A percentile compares a stretch with the other conserved stretches of the same genome.
Conservation (phyloP, 257 asterid genomes). For the Solanum sitiens region DNA sequence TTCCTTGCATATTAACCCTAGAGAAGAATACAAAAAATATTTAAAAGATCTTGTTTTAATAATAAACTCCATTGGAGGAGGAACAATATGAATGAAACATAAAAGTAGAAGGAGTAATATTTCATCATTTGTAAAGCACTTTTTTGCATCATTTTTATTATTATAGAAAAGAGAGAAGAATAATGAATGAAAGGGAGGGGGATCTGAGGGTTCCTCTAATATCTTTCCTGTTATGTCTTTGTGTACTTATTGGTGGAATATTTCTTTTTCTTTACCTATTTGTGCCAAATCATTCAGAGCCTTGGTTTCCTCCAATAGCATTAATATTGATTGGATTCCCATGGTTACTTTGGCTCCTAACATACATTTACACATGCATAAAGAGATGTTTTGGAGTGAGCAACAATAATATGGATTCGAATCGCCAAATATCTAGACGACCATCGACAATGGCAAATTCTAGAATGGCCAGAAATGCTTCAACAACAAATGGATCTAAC, state of each 20-base stretch:
- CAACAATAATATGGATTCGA: background rate
- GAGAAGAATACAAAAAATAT: background rate
- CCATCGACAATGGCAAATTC: background rate
- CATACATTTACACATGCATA: conserved; percentile 39
- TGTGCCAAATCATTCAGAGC: conserved; percentile 29
- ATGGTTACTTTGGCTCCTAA: conserved; percentile 64
- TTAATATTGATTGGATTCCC: conserved; percentile 57
- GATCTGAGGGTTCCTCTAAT: conserved; percentile 56
- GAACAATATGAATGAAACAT: background rate
- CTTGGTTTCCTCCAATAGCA: conserved; percentile 64
- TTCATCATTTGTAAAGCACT: background rate
- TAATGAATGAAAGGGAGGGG: conserved; percentile 37
- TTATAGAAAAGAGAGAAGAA: background rate
- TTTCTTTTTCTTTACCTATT: conserved; percentile 48
- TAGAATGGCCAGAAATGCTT: background rate
- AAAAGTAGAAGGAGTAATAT: background rate
- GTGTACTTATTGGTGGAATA: conserved; percentile 51
- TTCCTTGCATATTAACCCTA: background rate
- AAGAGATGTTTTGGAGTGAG: conserved; percentile 23
- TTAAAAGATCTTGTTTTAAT: background rate
- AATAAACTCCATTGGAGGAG: background rate
- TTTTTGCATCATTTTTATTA: background rate
- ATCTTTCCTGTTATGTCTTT: conserved; percentile 44
- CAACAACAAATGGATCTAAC: background rate
- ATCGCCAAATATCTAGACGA: conserved; percentile 2